phyloP scores from a whole-genome alignment of 257 asterid species.

The Nicotiana benthamiana region DNA sequence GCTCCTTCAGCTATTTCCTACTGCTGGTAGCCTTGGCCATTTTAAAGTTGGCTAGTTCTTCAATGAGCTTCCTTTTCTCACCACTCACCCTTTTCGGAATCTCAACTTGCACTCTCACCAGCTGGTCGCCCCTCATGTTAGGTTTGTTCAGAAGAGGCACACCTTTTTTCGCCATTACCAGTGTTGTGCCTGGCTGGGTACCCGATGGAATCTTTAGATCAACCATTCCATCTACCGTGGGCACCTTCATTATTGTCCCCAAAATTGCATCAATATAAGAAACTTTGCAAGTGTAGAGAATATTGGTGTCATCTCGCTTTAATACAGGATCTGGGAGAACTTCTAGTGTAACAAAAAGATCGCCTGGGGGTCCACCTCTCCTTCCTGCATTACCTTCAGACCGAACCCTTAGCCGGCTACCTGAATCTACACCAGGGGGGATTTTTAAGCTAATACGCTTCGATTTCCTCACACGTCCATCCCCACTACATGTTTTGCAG shows the following conservation, averaged over 20 bases:
- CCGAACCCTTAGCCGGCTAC: conserved; percentile 83
- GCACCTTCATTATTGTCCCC: conserved; percentile 75
- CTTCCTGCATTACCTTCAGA: conserved; percentile 89
- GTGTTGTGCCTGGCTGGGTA: conserved; percentile 88
- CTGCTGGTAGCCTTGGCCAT: conserved; percentile 64
- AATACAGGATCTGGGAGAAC: conserved; percentile 68
- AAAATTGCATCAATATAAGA: conserved; percentile 82
- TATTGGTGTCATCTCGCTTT: conserved; percentile 77
- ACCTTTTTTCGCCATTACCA: conserved; percentile 90
- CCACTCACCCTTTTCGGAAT: conserved; percentile 78
- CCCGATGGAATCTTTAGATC: conserved; percentile 88
- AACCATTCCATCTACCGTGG: conserved; percentile 86
- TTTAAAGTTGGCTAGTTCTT: conserved; percentile 69
- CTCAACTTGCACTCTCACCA: conserved; percentile 94
- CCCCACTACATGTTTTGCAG: conserved; percentile 75
- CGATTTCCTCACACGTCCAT: conserved; percentile 77
- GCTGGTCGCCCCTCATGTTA: conserved; percentile 92
- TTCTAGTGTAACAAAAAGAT: conserved; percentile 74
- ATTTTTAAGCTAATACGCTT: conserved; percentile 91
- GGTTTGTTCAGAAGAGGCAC: conserved; percentile 67
- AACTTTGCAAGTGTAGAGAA: conserved; percentile 80
- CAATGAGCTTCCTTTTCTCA: conserved; percentile 89
- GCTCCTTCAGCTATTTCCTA: conserved; percentile 26
- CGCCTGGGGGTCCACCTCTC: conserved; percentile 90
- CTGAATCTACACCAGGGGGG: conserved; percentile 87